These are phyloP conservation scores for Leccinum boreale DNA, from an alignment of 768 basidiomycete species.

Conservation along the genomic window DNA sequence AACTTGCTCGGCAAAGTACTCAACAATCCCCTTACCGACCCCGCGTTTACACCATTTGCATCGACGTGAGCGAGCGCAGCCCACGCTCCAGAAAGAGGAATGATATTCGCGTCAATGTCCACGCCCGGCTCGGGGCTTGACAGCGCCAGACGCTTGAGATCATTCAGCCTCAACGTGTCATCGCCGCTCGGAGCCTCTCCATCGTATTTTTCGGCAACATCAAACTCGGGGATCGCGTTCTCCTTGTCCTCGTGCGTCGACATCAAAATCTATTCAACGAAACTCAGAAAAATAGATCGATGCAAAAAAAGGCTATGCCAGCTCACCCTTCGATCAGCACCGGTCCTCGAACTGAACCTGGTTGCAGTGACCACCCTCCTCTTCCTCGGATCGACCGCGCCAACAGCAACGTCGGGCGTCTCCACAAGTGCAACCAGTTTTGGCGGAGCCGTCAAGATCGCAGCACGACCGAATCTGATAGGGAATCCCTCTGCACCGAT, in stretches of 20 bases:
- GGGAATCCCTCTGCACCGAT: slow-evolving; percentile 36
- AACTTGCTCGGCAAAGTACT: slow-evolving; percentile 68
- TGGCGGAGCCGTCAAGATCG: slow-evolving; percentile 80
- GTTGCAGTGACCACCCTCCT: slow-evolving; percentile 84
- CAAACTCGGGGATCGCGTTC: slow-evolving; percentile 13
- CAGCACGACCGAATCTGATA: slow-evolving; percentile 62
- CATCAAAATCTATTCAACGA: slow-evolving; percentile 61
- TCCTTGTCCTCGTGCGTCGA: slow-evolving; percentile 73
- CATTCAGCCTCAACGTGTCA: slow-evolving; percentile 8
- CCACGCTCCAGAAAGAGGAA: slow-evolving; percentile 76
- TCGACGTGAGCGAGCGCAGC: slow-evolving; percentile 52
- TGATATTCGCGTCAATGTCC: slow-evolving; percentile 63
- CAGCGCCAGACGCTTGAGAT: slow-evolving; percentile 5
- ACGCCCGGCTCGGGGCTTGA: slow-evolving; percentile 38
- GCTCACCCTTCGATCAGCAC: slow-evolving; percentile 78
- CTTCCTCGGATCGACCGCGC: slow-evolving; percentile 83
- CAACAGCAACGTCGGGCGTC: slow-evolving; percentile 86
- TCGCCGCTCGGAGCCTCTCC: neutral
- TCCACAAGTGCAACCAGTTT: slow-evolving; percentile 79
- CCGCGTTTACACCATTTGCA: slow-evolving; percentile 29
- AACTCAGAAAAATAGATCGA: neutral
- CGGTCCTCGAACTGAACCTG: slow-evolving; percentile 77
- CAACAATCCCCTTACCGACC: slow-evolving; percentile 51
- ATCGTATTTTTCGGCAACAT: slow-evolving; percentile 22
- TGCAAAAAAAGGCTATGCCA: neutral